phyloP scores from a whole-genome alignment of 306 rosid genomes.

The Lathyrus tuberosus region DNA sequence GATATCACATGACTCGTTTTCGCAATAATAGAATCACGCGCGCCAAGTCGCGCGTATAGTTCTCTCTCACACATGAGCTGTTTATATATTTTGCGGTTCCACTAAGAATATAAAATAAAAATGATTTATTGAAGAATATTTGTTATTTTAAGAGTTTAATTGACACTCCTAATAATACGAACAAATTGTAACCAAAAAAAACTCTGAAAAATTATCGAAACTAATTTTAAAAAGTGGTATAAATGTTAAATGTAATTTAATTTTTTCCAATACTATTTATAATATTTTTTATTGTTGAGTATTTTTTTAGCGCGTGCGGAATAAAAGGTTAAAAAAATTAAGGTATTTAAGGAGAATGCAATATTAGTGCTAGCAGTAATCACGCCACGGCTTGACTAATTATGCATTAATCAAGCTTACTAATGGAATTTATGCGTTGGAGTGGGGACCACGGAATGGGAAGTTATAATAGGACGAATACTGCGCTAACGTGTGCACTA shows the following conservation, averaged over 20 bases:
- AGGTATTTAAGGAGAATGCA: background rate
- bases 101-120: background rate
- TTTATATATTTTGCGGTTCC: background rate
- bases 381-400: constrained; percentile 1
- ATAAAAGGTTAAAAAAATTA: background rate
- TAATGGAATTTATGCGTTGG: constrained; percentile 16
- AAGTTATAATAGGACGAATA: background rate
- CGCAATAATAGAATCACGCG: background rate
- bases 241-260: no score
- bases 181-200: no score
- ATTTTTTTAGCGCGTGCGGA: background rate
- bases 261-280: no score
- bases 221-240: no score
- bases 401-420: background rate
- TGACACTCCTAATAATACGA: no score
- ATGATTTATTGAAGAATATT: background rate
- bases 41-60: background rate
- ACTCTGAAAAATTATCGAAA: no score
- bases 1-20: constrained; percentile 40
- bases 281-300: no score
- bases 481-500: background rate
- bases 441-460: constrained; percentile 37
- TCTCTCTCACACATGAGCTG: background rate
- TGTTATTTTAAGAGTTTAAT: no score
- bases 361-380: background rate